Conservation (phyloP, 495 filamentous ascomycete species). For the Penicillium lividum region DNA sequence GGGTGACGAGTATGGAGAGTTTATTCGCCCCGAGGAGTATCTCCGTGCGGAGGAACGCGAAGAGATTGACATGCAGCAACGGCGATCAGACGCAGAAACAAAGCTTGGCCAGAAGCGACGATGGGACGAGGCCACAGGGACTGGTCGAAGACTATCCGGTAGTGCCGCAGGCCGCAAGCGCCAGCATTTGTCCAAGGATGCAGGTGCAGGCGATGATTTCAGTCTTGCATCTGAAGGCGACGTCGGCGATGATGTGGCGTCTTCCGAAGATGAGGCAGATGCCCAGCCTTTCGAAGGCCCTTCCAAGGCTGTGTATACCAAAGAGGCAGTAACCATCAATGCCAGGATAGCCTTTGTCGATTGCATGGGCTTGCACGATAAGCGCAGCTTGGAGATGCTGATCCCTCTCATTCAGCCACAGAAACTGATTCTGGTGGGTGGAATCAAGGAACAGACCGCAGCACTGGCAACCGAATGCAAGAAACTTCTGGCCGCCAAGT, state of each 20-base stretch:
- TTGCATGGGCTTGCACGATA: conserved; percentile 89
- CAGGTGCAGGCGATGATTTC: conserved; percentile 42
- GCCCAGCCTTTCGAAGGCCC: conserved; percentile 61
- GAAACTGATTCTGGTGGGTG: conserved; percentile 87
- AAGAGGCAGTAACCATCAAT: conserved; percentile 61
- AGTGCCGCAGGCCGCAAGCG: conserved; percentile 42
- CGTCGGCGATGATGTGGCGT: conserved; percentile 47
- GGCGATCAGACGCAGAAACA: conserved; percentile 55
- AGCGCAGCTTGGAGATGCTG: conserved; percentile 88
- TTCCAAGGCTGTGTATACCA: conserved; percentile 66
- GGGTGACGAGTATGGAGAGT: conserved; percentile 87
- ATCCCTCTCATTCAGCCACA: conserved; percentile 92
- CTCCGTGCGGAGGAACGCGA: conserved; percentile 91
- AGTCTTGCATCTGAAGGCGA: conserved; percentile 43
- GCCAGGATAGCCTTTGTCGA: conserved; percentile 84
- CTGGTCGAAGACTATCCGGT: conserved; percentile 39
- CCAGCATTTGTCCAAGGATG: conserved; percentile 42
- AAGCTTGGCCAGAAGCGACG: conserved; percentile 89
- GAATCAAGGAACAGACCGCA: conserved; percentile 72
- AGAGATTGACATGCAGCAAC: conserved; percentile 65
- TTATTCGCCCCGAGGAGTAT: conserved; percentile 91
- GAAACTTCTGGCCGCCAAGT: conserved; percentile 63
- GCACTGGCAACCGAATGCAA: conserved; percentile 78
- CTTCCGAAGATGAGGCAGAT: conserved; percentile 50
- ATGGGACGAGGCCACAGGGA: conserved; percentile 70